Conservation (phyloP, 164 flowering plant species). For the Amborella trichopoda region DNA sequence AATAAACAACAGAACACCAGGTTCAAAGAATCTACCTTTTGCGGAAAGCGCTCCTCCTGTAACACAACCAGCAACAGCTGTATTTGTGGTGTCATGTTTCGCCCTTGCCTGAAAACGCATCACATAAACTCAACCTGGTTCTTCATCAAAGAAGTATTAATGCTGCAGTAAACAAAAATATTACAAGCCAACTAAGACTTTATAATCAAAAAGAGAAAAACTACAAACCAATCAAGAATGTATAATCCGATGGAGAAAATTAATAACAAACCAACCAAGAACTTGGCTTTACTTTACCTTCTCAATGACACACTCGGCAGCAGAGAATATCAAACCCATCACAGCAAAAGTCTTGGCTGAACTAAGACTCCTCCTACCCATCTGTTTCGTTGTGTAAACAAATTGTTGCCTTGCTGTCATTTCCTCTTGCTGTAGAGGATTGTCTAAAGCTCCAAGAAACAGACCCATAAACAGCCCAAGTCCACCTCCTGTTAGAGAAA, state of each 20-base stretch:
- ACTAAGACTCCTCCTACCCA: conserved; percentile 71
- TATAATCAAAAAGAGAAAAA: not conserved
- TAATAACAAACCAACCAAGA: too few relatives aligned
- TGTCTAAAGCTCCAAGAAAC: conserved; percentile 78
- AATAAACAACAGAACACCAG: too few relatives aligned
- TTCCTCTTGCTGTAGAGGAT: conserved; percentile 61
- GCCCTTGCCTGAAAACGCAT: conserved; percentile 74
- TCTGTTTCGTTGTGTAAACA: conserved; percentile 63
- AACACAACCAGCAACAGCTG: conserved; percentile 86
- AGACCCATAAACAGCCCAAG: conserved; percentile 79
- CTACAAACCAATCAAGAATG: not conserved
- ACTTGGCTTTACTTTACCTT: conserved; percentile 59
- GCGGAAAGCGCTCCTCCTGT: conserved; percentile 87
- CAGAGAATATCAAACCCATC: conserved; percentile 86
- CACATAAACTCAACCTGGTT: too few relatives aligned
- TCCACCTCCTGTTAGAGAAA: conserved; percentile 67
- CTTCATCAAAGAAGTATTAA: too few relatives aligned
- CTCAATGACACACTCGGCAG: conserved; percentile 82
- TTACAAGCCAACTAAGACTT: not conserved
- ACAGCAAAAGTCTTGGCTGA: conserved; percentile 78
- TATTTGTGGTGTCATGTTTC: conserved; percentile 78
- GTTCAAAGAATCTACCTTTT: conserved; percentile 54
- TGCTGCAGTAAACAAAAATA: too few relatives aligned
- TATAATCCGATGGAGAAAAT: not conserved
- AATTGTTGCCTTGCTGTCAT: conserved; percentile 77